Evolutionary conservation across 2,329 filamentous ascomycete genomes (phyloP).

Genomic region (Corynespora cassiicola): DNA sequence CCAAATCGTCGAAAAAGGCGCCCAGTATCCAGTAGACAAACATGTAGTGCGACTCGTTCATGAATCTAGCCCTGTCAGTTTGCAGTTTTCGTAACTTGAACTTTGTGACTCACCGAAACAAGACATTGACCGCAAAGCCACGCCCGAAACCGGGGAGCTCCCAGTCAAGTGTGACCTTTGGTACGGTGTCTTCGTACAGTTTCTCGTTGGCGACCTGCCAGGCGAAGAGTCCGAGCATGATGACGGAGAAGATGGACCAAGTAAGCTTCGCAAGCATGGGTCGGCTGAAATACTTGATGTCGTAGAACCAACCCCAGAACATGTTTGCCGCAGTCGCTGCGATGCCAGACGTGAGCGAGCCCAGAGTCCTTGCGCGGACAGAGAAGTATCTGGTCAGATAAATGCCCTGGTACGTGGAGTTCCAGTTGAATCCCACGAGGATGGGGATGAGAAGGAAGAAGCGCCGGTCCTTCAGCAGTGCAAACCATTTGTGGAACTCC

Average conservation of each 20-base stretch:
- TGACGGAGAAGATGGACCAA: slow-evolving; percentile 49
- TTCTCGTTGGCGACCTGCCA: slow-evolving; percentile 60
- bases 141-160: slow-evolving; percentile 51
- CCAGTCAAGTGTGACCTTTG: slow-evolving; percentile 54
- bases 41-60: slow-evolving; percentile 60
- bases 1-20: slow-evolving; percentile 58
- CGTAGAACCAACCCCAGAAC: slow-evolving; percentile 59
- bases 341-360: slow-evolving; percentile 54
- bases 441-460: slow-evolving; percentile 59
- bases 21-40: slow-evolving; percentile 61
- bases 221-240: slow-evolving; percentile 53
- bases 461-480: slow-evolving; percentile 52
- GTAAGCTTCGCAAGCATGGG: slow-evolving; percentile 51
- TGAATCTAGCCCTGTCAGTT: slow-evolving; percentile 41
- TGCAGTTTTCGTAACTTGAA: slow-evolving; percentile 5
- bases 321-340: slow-evolving; percentile 55
- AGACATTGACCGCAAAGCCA: slow-evolving; percentile 56
- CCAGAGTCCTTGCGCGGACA: slow-evolving; percentile 56
- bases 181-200: slow-evolving; percentile 49
- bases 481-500: slow-evolving; percentile 45
- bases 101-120: slow-evolving; percentile 47
- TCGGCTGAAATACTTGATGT: slow-evolving; percentile 51
- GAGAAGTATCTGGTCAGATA: slow-evolving; percentile 62
- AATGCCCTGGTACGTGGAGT: slow-evolving; percentile 58
- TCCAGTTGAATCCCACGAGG: slow-evolving; percentile 60